Conservation (phyloP, 345 rosid species). For the Balakata baccata region DNA sequence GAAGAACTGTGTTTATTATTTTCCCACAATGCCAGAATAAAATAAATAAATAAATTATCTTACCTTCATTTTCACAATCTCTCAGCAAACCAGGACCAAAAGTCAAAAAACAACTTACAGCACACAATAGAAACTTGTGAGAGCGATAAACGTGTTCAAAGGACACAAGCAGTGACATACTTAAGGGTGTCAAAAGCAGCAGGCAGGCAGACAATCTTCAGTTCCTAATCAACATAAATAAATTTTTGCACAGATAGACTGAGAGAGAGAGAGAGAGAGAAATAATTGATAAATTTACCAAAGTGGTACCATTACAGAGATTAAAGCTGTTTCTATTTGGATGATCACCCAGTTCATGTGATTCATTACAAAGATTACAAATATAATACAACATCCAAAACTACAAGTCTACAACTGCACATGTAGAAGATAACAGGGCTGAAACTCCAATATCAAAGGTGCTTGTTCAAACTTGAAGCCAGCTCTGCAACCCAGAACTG, state of each 20-base stretch:
- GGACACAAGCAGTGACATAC: too few species aligned
- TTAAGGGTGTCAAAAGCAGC: too few species aligned
- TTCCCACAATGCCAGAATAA: too few species aligned
- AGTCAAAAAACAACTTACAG: too few species aligned
- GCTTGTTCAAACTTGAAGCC: constrained; percentile 16
- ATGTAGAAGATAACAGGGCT: background rate
- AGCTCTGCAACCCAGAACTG: constrained; percentile 12
- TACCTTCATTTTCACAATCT: too few species aligned
- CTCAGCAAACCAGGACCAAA: too few species aligned
- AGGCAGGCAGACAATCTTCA: background rate
- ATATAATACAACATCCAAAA: constrained; percentile 10
- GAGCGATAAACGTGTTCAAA: too few species aligned
- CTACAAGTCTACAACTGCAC: constrained; percentile 2
- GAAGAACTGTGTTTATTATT: too few species aligned
- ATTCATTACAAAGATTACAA: constrained; percentile 16
- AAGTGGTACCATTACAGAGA: constrained; percentile 15
- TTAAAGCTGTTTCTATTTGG: constrained; percentile 1
- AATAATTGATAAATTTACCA: background rate
- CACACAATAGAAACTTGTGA: too few species aligned
- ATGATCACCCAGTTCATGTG: background rate
- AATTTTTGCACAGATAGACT: background rate
- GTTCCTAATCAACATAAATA: background rate
- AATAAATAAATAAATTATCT: too few species aligned
- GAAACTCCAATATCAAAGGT: background rate
- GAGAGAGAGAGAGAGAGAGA: background rate